Base-by-base conservation (phyloP, 1,284 basidiomycete genomes). In the Abortiporus biennis region DNA sequence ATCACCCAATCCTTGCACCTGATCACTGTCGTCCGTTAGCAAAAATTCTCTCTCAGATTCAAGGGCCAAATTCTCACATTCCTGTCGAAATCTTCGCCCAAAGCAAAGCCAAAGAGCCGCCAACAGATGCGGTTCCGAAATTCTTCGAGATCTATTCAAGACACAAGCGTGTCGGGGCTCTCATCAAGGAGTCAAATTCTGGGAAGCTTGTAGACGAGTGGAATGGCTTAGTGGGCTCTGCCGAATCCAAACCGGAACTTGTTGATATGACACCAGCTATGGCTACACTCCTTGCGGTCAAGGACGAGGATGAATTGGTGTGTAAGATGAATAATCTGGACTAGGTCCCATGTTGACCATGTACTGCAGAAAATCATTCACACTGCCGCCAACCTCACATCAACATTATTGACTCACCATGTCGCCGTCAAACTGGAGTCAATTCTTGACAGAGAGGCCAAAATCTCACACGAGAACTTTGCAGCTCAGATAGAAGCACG, bases 301-400 rank as follows among this genome's bases (percentile, higher is more conserved):
- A 97, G 63, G 94, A 98, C 53, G 80, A 83, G 12, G 91, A 96
- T 23, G 95, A 98, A 60, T 58, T 93, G 44, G 92, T 92, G 51
- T 49, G 85, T 68, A 23, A 13, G 16, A 24, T 25, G 23, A 21
- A 43, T 15, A 22, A 8, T n/a, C 12, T 35, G 13, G 17, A 24
- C 23, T 33, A 9, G 6, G 13, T 33, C 24, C n/a, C 29, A 19
- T 4, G 11, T 8, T 20, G 27, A 12, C 35, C 17, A 25, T n/a
- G n/a, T 29, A 29, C 27, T 47, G 11, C 55, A 94, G 92, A 89
- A 85, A 85, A 71, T 72, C 47, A 75, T 82, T 21, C 76, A 84
- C 49, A 80, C 68, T 1, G 90, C 93, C 9, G 77, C 88, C 3
- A 78, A 74, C 48, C 69, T 97, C 44, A 92, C 91, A 1, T 91